These are phyloP conservation scores for Tremellales sp. DNA, from an alignment of 1,284 basidiomycete species.

Conservation along the genomic window DNA sequence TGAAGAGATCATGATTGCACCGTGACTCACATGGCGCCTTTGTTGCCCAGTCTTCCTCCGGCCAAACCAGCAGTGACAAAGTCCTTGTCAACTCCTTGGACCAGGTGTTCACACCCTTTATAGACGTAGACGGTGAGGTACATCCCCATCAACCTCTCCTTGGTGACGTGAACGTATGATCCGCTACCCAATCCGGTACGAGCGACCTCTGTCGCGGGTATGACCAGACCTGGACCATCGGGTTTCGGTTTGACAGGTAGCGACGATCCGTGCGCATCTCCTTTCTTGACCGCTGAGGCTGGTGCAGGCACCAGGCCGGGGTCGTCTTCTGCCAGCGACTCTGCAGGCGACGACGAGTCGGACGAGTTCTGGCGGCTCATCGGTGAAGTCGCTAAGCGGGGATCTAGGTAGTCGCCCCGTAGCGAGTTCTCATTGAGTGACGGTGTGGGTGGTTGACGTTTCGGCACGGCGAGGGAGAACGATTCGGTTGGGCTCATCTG, in stretches of 20 bases:
- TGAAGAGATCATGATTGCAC: not conserved
- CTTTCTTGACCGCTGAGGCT: not conserved
- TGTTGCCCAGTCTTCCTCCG: slow-evolving; percentile 55
- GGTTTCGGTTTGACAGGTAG: slow-evolving; percentile 3
- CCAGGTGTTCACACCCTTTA: slow-evolving; percentile 48
- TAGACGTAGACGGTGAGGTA: slow-evolving; percentile 52
- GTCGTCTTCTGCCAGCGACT: slow-evolving; percentile 9
- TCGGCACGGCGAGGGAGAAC: not conserved
- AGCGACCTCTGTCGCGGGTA: slow-evolving; percentile 15
- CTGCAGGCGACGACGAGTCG: slow-evolving; percentile 7
- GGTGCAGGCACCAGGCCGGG: not conserved
- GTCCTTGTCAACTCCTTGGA: slow-evolving; percentile 50
- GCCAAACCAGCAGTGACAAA: slow-evolving; percentile 56
- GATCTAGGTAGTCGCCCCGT: not conserved
- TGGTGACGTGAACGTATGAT: slow-evolving; percentile 54
- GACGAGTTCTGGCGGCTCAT: slow-evolving; percentile 2
- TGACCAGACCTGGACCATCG: slow-evolving; percentile 17
- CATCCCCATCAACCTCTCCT: slow-evolving; percentile 56
- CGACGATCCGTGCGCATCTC: not conserved
- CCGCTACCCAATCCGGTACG: slow-evolving; percentile 20
- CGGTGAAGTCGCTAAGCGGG: not conserved
- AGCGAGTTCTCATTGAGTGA: not conserved
- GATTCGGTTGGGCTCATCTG: not conserved
- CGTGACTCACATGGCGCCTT: slow-evolving; percentile 48
- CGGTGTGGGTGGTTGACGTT: slow-evolving; percentile 1